Base-by-base conservation (phyloP, 177 flowering plant genomes). In the Tripterygium wilfordii region DNA sequence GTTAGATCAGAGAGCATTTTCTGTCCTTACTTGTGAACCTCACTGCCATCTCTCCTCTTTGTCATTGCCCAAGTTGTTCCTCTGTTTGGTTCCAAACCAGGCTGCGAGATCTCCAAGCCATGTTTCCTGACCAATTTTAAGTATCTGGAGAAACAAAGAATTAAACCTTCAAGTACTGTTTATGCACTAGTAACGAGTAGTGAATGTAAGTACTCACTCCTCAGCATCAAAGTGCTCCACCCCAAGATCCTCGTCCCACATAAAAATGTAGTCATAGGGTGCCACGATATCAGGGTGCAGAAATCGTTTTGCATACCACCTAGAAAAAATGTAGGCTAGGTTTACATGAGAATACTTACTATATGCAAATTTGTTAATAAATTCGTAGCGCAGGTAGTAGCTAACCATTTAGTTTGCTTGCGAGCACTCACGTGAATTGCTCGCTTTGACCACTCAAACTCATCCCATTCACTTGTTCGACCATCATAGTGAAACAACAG, bases 271-370 rank as follows among this genome's bases (percentile, higher is more conserved):
- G 49, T 81, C 88, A 58, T 76, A 81, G 3, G 77, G 31, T 16
- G 84, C 82, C 38, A 81, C 80, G 48, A 81, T 73, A 55, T 74
- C 75, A 25, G 88, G 88, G 58, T 81, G 84, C 51, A 81, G 45
- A 70, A 78, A 78, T 5, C 85, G 74, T 48, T 81, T 78, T 2
- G 88, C 88, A 56, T 71, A 81, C 88, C 88, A 81, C 88, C 88
- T 79, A 42, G 30, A 54, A 5, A 44, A 44, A 58, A 25, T 58
- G 19, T 17, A 55, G 13, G 18, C 18, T 51, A 40, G n/a, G n/a
- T n/a, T n/a, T n/a, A n/a, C n/a, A n/a, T n/a, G n/a, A n/a, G n/a
- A n/a, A n/a, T n/a, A n/a, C n/a, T n/a, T n/a, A n/a, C n/a, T n/a
- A n/a, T n/a, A n/a, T n/a, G n/a, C n/a, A n/a, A n/a, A n/a, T n/a